Conservation (phyloP, 805 yeast genomes). For the Kluyveromyces nonfermentans region DNA sequence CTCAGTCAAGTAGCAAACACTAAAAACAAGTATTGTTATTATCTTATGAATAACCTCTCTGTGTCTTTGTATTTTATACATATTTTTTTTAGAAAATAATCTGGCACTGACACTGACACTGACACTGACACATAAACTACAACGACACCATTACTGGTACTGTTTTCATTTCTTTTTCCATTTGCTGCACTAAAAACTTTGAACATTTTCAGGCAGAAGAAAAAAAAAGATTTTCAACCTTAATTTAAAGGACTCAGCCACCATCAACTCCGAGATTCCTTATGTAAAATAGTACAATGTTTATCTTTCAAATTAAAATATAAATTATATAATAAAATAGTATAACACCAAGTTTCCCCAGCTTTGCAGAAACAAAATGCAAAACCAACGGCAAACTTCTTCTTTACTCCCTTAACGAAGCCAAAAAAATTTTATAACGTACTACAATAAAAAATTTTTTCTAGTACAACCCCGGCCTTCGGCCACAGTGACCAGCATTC, state of each 20-base stretch:
- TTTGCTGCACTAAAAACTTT: too few species aligned
- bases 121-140: neutral
- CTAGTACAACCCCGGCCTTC: neutral
- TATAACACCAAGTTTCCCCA: neutral
- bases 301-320: neutral
- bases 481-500: neutral
- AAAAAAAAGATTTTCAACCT: neutral
- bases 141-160: too few species aligned
- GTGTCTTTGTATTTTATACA: neutral
- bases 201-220: neutral
- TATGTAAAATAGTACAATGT: constrained; percentile 1
- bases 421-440: neutral
- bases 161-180: neutral
- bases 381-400: neutral
- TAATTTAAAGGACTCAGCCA: neutral
- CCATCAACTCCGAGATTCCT: too few species aligned
- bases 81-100: neutral
- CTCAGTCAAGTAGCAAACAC: neutral
- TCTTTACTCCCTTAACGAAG: neutral
- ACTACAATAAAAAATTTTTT: too few species aligned
- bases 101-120: neutral
- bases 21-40: too few species aligned
- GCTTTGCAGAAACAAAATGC: neutral
- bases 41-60: neutral
- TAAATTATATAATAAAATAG: neutral